These are phyloP conservation scores for Austroboletus eburneus DNA, from an alignment of 768 basidiomycete genomes.

Conservation along the genomic window DNA sequence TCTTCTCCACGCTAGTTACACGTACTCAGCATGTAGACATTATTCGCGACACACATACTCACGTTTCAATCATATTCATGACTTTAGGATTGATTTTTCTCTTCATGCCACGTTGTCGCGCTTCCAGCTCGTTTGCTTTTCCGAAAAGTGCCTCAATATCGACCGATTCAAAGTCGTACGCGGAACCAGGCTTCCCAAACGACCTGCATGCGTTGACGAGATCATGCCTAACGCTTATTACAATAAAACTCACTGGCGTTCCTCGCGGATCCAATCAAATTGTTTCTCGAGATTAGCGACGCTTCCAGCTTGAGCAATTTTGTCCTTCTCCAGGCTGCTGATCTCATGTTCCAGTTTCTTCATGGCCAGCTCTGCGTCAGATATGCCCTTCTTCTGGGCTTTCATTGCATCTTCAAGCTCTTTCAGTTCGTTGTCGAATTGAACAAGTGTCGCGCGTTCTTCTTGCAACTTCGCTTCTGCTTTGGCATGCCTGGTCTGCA, in stretches of 20 bases:
- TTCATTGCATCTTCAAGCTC: conserved; percentile 80
- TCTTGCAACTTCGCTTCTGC: conserved; percentile 73
- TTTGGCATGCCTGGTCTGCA: conserved; percentile 52
- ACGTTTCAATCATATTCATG: conserved; percentile 95
- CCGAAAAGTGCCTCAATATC: conserved; percentile 58
- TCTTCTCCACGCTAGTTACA: conserved; percentile 79
- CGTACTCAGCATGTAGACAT: neutral
- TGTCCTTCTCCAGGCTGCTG: conserved; percentile 59
- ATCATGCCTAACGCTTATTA: neutral
- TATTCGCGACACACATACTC: conserved; percentile 21
- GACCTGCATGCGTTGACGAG: conserved; percentile 41
- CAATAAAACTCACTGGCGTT: conserved; percentile 64
- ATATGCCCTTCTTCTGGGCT: conserved; percentile 67
- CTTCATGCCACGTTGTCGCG: conserved; percentile 81
- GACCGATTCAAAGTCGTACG: conserved; percentile 72
- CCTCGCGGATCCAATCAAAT: conserved; percentile 85
- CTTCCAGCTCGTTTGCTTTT: conserved; percentile 71
- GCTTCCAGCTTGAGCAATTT: conserved; percentile 44
- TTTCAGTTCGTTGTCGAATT: conserved; percentile 86
- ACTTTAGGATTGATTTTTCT: conserved; percentile 96
- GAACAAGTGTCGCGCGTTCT: conserved; percentile 81
- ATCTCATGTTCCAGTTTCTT: conserved; percentile 72
- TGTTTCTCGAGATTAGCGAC: conserved; percentile 72
- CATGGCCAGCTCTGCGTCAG: conserved; percentile 61
- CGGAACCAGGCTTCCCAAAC: conserved; percentile 78